These are phyloP conservation scores for Fistulinella prunicolor DNA, from an alignment of 768 basidiomycete genomes.

Conservation along the genomic window DNA sequence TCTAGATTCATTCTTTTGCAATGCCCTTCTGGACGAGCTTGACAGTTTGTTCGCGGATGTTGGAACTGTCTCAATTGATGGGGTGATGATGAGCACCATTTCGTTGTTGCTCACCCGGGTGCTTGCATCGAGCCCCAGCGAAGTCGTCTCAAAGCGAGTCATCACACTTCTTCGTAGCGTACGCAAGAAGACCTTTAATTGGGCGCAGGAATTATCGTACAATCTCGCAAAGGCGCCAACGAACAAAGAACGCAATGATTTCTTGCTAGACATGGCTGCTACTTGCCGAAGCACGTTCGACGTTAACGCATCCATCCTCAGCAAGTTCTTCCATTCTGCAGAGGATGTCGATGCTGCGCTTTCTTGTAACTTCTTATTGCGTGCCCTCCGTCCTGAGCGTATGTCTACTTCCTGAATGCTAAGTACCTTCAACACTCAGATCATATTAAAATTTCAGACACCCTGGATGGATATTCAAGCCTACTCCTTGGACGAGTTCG, in stretches of 20 bases:
- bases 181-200: background rate
- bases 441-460: background rate
- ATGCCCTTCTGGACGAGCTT: background rate
- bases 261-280: background rate
- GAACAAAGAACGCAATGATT: background rate
- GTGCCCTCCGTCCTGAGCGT: conserved; percentile 9
- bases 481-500: conserved; percentile 18
- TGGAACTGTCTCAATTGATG: conserved; percentile 19
- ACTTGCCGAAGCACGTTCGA: background rate
- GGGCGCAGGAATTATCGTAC: background rate
- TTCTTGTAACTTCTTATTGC: conserved; percentile 24
- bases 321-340: conserved; percentile 6
- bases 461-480: background rate
- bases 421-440: too few species aligned
- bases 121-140: background rate
- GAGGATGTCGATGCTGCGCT: conserved; percentile 15
- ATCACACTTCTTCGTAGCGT: background rate
- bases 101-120: conserved; percentile 22
- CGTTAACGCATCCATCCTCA: background rate
- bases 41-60: background rate
- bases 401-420: background rate
- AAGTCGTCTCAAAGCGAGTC: background rate
- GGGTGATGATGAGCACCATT: conserved; percentile 26
- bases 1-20: background rate
- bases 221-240: background rate